Evolutionary conservation across 352 stramenopile genomes (phyloP).

Genomic region (Aphanomyces invadans): DNA sequence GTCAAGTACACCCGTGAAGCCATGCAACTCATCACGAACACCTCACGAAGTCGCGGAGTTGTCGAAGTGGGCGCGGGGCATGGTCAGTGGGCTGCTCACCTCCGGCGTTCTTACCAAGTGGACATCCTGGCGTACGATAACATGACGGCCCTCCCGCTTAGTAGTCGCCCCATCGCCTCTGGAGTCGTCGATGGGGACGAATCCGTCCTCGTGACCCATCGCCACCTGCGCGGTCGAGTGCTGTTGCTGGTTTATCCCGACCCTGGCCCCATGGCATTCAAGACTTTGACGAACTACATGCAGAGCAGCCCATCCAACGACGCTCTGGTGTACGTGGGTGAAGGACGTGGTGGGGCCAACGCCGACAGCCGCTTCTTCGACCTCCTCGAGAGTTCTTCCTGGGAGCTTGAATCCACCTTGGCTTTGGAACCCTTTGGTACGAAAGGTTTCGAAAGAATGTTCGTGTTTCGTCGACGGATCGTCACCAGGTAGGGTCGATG

Average conservation of each 20-base stretch:
- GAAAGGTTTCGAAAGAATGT: slow-evolving; percentile 61
- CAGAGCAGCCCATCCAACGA: slow-evolving; percentile 32
- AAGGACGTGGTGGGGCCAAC: slow-evolving; percentile 60
- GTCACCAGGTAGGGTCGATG: too few relatives aligned
- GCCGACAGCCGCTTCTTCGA: slow-evolving; percentile 52
- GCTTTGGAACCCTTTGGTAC: slow-evolving; percentile 34
- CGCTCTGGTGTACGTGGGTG: slow-evolving; percentile 50
- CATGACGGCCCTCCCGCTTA: slow-evolving; percentile 19
- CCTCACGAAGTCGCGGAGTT: not conserved
- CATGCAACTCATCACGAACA: slow-evolving; percentile 29
- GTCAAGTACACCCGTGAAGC: slow-evolving; percentile 41
- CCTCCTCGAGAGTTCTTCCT: slow-evolving; percentile 31
- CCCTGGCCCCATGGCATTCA: slow-evolving; percentile 43
- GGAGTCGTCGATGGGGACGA: slow-evolving; percentile 24
- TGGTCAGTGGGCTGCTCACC: slow-evolving; percentile 23
- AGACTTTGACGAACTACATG: slow-evolving; percentile 39
- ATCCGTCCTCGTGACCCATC: slow-evolving; percentile 24
- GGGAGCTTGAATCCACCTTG: slow-evolving; percentile 30
- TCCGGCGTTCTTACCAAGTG: not conserved
- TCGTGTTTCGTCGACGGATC: slow-evolving; percentile 33
- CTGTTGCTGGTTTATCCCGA: slow-evolving; percentile 62
- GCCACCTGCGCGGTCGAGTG: slow-evolving; percentile 34
- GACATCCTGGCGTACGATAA: slow-evolving; percentile 27
- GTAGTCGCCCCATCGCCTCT: not conserved
- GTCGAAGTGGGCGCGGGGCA: slow-evolving; percentile 25